A percentile compares a stretch with the other conserved stretches of the same genome.
Evolutionary conservation across 768 basidiomycete genomes (phyloP).

Genomic region (Tylopilus sp.): DNA sequence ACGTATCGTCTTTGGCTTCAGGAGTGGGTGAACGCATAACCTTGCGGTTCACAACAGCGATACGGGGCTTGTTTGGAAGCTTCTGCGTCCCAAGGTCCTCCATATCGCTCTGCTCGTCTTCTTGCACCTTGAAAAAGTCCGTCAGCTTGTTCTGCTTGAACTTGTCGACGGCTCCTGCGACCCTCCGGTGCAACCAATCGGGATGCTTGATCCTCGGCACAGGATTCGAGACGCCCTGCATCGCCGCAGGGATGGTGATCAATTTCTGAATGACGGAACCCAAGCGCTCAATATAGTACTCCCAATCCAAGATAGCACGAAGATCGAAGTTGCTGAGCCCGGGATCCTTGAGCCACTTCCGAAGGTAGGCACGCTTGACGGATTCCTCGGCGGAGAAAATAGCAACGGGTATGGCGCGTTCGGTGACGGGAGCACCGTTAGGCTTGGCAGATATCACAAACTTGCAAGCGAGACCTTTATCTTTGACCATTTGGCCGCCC

Average conservation of each 20-base stretch:
- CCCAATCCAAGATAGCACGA: slow-evolving; percentile 94
- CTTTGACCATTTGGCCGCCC: slow-evolving; percentile 98
- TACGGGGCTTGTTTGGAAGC: slow-evolving; percentile 34
- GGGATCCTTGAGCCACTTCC: slow-evolving; percentile 96
- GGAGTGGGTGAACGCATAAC: slow-evolving; percentile 39
- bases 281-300: slow-evolving; percentile 95
- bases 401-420: slow-evolving; percentile 93
- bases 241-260: slow-evolving; percentile 97
- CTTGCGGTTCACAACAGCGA: slow-evolving; percentile 55
- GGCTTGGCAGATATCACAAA: slow-evolving; percentile 98
- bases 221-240: slow-evolving; percentile 96
- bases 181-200: slow-evolving; percentile 92
- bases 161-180: slow-evolving; percentile 87
- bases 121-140: slow-evolving; percentile 70
- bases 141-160: slow-evolving; percentile 98
- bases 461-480: slow-evolving; percentile 97
- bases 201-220: slow-evolving; percentile 95
- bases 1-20: slow-evolving; percentile 33
- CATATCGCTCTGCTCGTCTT: slow-evolving; percentile 42
- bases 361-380: slow-evolving; percentile 85
- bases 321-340: slow-evolving; percentile 84
- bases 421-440: slow-evolving; percentile 90
- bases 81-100: slow-evolving; percentile 50
- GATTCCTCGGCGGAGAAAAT: slow-evolving; percentile 96
- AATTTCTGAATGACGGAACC: slow-evolving; percentile 98